Evolutionary conservation across 768 basidiomycete species (phyloP).

Genomic region (Auriscalpium vulgare): DNA sequence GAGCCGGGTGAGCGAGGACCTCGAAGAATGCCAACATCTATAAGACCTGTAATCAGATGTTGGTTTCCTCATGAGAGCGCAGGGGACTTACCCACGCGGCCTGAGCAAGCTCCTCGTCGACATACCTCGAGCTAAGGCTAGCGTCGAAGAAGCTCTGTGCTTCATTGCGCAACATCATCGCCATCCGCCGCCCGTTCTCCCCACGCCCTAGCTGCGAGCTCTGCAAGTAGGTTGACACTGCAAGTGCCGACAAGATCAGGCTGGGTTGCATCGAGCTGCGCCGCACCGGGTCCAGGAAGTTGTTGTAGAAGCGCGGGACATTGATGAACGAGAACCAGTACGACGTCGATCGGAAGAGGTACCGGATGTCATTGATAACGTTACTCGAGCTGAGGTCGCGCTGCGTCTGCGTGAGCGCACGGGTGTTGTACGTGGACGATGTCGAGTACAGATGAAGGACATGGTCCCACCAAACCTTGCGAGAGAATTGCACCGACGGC

Average conservation of each 20-base stretch:
- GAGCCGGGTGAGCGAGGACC: slow-evolving; percentile 57
- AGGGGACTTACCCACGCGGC: slow-evolving; percentile 57
- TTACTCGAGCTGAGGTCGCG: slow-evolving; percentile 37
- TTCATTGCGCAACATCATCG: slow-evolving; percentile 54
- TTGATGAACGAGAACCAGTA: slow-evolving; percentile 74
- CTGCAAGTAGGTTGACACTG: slow-evolving; percentile 61
- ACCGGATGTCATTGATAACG: slow-evolving; percentile 51
- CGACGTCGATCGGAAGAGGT: slow-evolving; percentile 54
- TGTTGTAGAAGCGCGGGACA: slow-evolving; percentile 56
- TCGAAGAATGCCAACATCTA: slow-evolving; percentile 70
- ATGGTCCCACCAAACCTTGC: slow-evolving; percentile 77
- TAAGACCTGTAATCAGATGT: slow-evolving; percentile 6
- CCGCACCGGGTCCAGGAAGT: slow-evolving; percentile 45
- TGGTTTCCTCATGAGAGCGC: not conserved
- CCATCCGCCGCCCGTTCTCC: slow-evolving; percentile 42
- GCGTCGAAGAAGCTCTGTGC: slow-evolving; percentile 66
- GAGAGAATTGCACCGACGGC: slow-evolving; percentile 59
- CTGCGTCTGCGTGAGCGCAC: slow-evolving; percentile 30
- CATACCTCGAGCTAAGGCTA: slow-evolving; percentile 61
- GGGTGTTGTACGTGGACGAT: not conserved
- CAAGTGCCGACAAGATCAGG: slow-evolving; percentile 52
- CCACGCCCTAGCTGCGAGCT: slow-evolving; percentile 56
- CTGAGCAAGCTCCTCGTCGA: slow-evolving; percentile 68
- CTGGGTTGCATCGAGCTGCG: slow-evolving; percentile 60
- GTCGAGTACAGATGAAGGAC: slow-evolving; percentile 46